A percentile compares a stretch with the other conserved stretches of the same genome.
These are phyloP conservation scores for Lipomyces mesembrius DNA, from an alignment of 805 yeast species.

Conservation along the genomic window DNA sequence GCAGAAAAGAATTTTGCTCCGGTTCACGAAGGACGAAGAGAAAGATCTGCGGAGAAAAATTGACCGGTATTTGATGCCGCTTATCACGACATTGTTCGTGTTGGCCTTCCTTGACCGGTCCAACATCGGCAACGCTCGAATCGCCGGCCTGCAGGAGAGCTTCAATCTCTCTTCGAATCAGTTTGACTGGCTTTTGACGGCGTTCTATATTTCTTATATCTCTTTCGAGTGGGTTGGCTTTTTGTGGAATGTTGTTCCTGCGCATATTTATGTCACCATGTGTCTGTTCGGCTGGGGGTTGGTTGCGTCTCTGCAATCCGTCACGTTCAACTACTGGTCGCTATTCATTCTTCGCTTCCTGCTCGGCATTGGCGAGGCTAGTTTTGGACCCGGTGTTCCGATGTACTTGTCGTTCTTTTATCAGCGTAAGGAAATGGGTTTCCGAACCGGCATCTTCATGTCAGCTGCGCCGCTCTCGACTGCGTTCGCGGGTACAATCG, in stretches of 20 bases:
- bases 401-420: conserved; percentile 50
- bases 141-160: conserved; percentile 55
- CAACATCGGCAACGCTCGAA: conserved; percentile 63
- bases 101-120: conserved; percentile 59
- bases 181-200: conserved; percentile 38
- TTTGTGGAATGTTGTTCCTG: conserved; percentile 46
- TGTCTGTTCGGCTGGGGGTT: conserved; percentile 59
- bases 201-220: conserved; percentile 36
- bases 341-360: conserved; percentile 54
- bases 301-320: conserved; percentile 55
- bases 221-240: conserved; percentile 37
- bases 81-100: conserved; percentile 52
- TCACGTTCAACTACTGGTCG: conserved; percentile 51
- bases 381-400: conserved; percentile 51
- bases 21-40: conserved; percentile 33
- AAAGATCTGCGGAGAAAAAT: conserved; percentile 29
- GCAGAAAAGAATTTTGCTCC: conserved; percentile 26
- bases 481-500: conserved; percentile 52
- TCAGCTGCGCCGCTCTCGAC: conserved; percentile 48
- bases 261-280: conserved; percentile 52
- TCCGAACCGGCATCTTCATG: conserved; percentile 50
- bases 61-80: conserved; percentile 45
- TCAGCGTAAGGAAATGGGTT: conserved; percentile 47
- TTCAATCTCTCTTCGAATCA: conserved; percentile 34
- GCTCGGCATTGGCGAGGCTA: conserved; percentile 52